Evolutionary conservation across 768 basidiomycete species (phyloP).

Genomic region (Termitomyces sp.): DNA sequence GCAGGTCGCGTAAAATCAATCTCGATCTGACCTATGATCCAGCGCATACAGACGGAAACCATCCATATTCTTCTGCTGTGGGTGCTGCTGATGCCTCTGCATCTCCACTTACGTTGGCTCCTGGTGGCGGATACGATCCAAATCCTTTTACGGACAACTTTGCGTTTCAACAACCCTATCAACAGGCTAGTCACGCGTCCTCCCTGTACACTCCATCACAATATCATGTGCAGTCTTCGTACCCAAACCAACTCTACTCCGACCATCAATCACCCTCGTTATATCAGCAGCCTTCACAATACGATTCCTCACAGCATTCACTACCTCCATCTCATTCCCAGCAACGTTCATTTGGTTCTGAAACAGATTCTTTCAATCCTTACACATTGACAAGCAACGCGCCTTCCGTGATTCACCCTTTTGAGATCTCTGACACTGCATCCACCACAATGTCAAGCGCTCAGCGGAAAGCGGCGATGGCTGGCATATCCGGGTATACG

Average conservation of each 20-base stretch:
- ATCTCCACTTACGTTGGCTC: constrained; percentile 6
- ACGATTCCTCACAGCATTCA: constrained; percentile 8
- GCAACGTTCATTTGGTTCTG: constrained; percentile 14
- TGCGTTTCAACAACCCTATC: constrained; percentile 10
- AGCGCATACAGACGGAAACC: constrained; percentile 13
- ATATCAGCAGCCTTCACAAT: constrained; percentile 15
- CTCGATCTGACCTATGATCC: constrained; percentile 36
- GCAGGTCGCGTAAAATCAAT: constrained; percentile 25
- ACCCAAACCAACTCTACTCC: constrained; percentile 11
- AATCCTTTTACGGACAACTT: constrained; percentile 22
- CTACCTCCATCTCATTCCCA: constrained; percentile 18
- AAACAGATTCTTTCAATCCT: constrained; percentile 20
- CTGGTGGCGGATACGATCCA: constrained; percentile 6
- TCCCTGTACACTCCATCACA: constrained; percentile 2
- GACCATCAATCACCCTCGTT: constrained; percentile 16
- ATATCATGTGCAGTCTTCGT: constrained; percentile 3
- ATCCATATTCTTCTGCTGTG: constrained; percentile 26
- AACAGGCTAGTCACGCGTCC: constrained; percentile 10
- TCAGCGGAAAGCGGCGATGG: constrained; percentile 51
- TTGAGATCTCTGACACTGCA: constrained; percentile 14
- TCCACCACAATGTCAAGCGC: constrained; percentile 28
- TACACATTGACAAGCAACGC: constrained; percentile 13
- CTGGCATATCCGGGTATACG: constrained; percentile 35
- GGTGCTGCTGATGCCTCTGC: constrained; percentile 8
- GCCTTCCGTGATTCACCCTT: constrained; percentile 18